These are phyloP conservation scores for Auricularia heimuer DNA, from an alignment of 768 basidiomycete species.

Conservation along the genomic window DNA sequence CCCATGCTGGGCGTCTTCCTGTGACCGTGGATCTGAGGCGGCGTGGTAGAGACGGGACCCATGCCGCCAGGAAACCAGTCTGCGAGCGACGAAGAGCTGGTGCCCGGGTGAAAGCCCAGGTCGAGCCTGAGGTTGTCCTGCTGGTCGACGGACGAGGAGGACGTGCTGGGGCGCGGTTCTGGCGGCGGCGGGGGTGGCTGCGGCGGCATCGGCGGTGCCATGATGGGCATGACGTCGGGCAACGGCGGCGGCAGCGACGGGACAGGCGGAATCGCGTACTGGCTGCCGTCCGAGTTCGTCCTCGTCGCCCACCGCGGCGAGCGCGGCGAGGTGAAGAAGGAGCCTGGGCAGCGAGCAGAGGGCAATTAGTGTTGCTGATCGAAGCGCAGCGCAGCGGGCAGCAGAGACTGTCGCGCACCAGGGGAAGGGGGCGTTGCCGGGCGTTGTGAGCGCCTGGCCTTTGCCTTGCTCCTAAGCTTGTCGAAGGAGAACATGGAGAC, in stretches of 20 bases:
- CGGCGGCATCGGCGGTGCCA: not conserved
- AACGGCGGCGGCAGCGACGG: not conserved
- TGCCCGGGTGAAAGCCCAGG: not conserved
- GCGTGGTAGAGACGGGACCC: not conserved
- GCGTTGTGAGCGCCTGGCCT: not conserved
- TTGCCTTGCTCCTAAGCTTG: not conserved
- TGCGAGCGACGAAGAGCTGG: not conserved
- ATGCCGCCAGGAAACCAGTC: not conserved
- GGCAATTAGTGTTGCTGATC: not conserved
- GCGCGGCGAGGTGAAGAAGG: slow-evolving; percentile 2
- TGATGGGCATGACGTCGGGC: slow-evolving; percentile 1
- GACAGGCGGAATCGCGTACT: not conserved
- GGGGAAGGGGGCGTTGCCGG: not conserved
- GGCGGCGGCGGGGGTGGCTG: not conserved
- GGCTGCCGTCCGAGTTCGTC: not conserved
- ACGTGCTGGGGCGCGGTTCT: not conserved
- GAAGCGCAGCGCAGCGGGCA: not conserved
- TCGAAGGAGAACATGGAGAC: not conserved
- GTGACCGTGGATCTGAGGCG: not conserved
- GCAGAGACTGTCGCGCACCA: not conserved
- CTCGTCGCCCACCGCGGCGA: not conserved
- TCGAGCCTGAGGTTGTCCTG: not conserved
- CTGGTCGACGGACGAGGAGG: not conserved
- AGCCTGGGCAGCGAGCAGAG: not conserved
- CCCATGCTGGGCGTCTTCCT: not conserved